These are phyloP conservation scores for Nakaseomyces uthaithaninus DNA, from an alignment of 1,139 yeast genomes.

Conservation along the genomic window DNA sequence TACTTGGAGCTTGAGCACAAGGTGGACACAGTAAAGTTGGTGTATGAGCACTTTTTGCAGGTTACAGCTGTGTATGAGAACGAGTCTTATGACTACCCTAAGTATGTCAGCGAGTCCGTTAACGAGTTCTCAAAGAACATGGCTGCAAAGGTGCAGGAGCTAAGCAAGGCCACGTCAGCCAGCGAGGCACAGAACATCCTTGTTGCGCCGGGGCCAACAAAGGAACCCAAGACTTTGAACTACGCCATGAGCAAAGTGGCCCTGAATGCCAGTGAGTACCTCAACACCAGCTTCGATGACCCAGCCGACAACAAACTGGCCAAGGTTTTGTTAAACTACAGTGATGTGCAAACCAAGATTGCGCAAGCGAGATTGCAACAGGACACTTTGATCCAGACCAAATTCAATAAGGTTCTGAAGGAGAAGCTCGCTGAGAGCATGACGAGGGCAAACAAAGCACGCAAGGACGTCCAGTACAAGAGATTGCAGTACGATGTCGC, in stretches of 20 bases:
- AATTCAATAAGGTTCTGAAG: slow-evolving; percentile 62
- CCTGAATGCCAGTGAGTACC: slow-evolving; percentile 36
- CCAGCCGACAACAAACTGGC: slow-evolving; percentile 37
- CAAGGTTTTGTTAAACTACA: slow-evolving; percentile 42
- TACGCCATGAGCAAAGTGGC: slow-evolving; percentile 81
- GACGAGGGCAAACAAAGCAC: slow-evolving; percentile 59
- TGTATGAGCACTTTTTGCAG: slow-evolving; percentile 64
- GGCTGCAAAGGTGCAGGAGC: slow-evolving; percentile 55
- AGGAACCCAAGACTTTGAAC: slow-evolving; percentile 76
- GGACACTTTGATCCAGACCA: slow-evolving; percentile 61
- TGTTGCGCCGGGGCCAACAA: slow-evolving; percentile 46
- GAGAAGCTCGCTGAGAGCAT: slow-evolving; percentile 59
- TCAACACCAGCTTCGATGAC: slow-evolving; percentile 33
- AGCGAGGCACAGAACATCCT: slow-evolving; percentile 78
- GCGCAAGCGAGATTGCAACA: slow-evolving; percentile 83
- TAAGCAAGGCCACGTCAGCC: slow-evolving; percentile 69
- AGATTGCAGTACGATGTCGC: slow-evolving; percentile 77
- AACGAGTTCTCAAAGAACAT: slow-evolving; percentile 65
- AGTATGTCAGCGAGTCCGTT: slow-evolving; percentile 64
- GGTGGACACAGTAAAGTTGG: slow-evolving; percentile 65
- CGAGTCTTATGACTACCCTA: slow-evolving; percentile 84
- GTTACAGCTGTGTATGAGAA: slow-evolving; percentile 65
- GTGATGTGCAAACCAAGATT: slow-evolving; percentile 54
- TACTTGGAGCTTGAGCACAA: slow-evolving; percentile 66
- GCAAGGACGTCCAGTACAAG: slow-evolving; percentile 70